phyloP scores from a whole-genome alignment of 768 basidiomycete genomes.

The Cyclocybe cylindracea region DNA sequence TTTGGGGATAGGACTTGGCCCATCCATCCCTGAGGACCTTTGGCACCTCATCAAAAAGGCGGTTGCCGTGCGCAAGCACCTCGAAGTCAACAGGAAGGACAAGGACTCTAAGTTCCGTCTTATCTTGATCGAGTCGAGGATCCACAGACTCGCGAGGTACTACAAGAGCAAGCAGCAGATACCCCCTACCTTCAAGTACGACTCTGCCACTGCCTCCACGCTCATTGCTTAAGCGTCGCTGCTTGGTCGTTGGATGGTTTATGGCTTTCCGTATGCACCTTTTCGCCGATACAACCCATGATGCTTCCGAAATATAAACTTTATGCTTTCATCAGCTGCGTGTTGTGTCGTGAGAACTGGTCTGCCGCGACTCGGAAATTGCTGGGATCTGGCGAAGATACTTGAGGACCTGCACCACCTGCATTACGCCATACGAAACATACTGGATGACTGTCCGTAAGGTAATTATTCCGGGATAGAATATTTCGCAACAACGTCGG shows the following conservation, averaged over 20 bases:
- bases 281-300: too few species aligned
- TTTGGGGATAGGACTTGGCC: constrained; percentile 87
- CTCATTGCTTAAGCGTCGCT: constrained; percentile 62
- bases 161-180: constrained; percentile 99
- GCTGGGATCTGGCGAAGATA: too few species aligned
- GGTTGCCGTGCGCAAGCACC: constrained; percentile 97
- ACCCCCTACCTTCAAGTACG: constrained; percentile 98
- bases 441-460: too few species aligned
- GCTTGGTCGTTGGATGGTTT: not conserved
- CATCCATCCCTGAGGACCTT: constrained; percentile 97
- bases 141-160: constrained; percentile 96
- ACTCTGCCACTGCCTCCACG: constrained; percentile 92
- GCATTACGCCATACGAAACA: too few species aligned
- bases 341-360: too few species aligned
- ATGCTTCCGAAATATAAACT: too few species aligned
- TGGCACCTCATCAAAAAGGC: constrained; percentile 99
- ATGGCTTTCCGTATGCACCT: not conserved
- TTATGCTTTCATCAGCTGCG: too few species aligned
- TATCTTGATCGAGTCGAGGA: constrained; percentile 98
- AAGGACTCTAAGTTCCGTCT: constrained; percentile 96
- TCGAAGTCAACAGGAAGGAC: constrained; percentile 98
- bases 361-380: too few species aligned
- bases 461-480: too few species aligned
- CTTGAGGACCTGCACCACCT: too few species aligned
- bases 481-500: too few species aligned